Base-by-base conservation (phyloP, 306 rosid genomes). In the Pyrus pyrifolia region DNA sequence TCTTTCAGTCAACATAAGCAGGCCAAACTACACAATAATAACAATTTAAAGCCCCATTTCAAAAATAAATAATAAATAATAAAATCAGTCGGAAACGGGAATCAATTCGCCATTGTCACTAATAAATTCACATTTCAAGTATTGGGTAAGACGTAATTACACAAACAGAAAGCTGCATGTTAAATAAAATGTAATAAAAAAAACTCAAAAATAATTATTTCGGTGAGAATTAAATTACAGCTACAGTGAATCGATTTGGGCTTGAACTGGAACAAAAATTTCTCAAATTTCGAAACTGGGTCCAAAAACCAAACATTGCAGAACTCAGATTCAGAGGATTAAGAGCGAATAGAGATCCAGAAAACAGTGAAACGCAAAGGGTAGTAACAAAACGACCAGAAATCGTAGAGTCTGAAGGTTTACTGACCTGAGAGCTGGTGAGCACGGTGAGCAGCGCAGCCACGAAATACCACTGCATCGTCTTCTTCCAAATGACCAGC, bases 401-500 rank as follows among this genome's bases (percentile, higher is more conserved):
- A 75, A 62, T 23, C 42, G 58, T 11, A 12, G n/a, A 14, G 27
- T 52, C 52, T 67, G n/a, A 46, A 69, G 60, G 44, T 69, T 46
- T 25, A 35, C 82, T 22, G 75, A 88, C 91, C 91, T 88, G 91
- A 29, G 91, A 88, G 75, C 91, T 88, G 70, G 91, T 88, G 63
- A 88, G 91, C 64, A 85, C 67, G 46, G 91, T 88, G 85, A 88
- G 91, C 21, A 88, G 81, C 67, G 81, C 80, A n/a, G 91, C 91
- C 30, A 88, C 89, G 45, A 76, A 79, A 83, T 88, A 88, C 91
- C 91, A 88, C 84, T 83, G 87, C 91, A 88, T 85, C 82, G 75
- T 46, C 79, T 60, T 81, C 78, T 8, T 22, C 78, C 8, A 17
- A 59, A 23, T 38, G 25, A 72, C 53, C 75, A 33, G 64, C 8